These are phyloP conservation scores for Aureobasidium zeae DNA, from an alignment of 2,329 filamentous ascomycete species.

Conservation along the genomic window DNA sequence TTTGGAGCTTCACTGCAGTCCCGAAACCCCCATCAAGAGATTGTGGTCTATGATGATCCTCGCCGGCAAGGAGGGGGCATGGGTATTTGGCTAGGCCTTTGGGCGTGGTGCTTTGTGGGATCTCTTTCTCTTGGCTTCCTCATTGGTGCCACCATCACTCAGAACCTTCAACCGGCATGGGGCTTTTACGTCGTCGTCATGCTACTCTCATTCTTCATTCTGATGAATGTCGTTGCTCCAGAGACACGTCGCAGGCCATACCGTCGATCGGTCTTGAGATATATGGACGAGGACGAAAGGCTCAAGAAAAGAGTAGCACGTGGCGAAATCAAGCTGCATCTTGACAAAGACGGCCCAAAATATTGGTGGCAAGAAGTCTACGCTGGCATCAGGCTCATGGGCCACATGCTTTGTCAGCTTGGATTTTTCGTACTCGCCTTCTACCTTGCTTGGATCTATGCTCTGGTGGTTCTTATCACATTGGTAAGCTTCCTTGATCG, in stretches of 20 bases:
- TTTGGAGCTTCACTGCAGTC: conserved; percentile 70
- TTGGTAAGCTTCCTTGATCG: conserved; percentile 39
- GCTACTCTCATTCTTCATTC: conserved; percentile 53
- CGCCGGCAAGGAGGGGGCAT: conserved; percentile 68
- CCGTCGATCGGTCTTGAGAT: conserved; percentile 58
- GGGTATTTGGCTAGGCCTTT: conserved; percentile 69
- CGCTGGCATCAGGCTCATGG: conserved; percentile 56
- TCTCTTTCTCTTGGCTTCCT: conserved; percentile 64
- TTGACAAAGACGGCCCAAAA: conserved; percentile 59
- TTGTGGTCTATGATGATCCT: conserved; percentile 58
- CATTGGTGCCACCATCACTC: conserved; percentile 61
- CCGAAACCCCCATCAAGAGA: conserved; percentile 61
- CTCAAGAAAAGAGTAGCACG: conserved; percentile 50
- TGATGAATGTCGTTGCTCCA: conserved; percentile 62
- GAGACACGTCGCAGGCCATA: conserved; percentile 63
- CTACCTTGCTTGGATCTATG: conserved; percentile 73
- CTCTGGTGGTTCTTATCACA: conserved; percentile 64
- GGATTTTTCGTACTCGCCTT: conserved; percentile 63
- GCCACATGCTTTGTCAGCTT: conserved; percentile 63
- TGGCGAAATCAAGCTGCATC: conserved; percentile 69
- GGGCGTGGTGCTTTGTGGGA: conserved; percentile 68
- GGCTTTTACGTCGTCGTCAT: conserved; percentile 67
- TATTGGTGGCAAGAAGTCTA: conserved; percentile 72
- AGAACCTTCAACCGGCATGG: conserved; percentile 55
- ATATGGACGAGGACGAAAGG: conserved; percentile 42